phyloP scores from a whole-genome alignment of 2,329 filamentous ascomycete species.

The Pyrenophora teres region DNA sequence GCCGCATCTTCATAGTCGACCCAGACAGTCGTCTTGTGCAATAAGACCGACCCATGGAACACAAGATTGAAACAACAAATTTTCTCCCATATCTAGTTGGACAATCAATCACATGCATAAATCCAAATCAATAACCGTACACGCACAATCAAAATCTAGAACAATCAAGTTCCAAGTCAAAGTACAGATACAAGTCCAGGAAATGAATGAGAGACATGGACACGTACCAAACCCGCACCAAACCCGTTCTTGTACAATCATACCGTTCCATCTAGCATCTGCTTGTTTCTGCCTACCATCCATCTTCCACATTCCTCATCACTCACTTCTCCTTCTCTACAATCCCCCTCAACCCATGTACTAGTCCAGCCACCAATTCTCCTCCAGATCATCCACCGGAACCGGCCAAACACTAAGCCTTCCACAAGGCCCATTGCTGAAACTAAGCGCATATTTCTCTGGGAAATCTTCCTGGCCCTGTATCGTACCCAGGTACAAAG shows the following conservation, averaged over 20 bases:
- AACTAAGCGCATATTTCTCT: constrained; percentile 16
- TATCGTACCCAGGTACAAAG: constrained; percentile 26
- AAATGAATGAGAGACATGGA: constrained; percentile 28
- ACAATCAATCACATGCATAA: neutral
- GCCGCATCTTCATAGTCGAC: no score
- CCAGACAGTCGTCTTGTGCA: no score
- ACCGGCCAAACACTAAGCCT: constrained; percentile 21
- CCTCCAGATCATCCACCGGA: constrained; percentile 1
- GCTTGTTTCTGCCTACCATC: neutral
- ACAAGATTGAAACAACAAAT: no score
- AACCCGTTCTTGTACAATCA: neutral
- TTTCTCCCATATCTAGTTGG: no score
- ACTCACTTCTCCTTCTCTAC: no score
- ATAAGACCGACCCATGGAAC: no score
- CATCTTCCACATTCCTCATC: no score
- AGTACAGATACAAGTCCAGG: constrained; percentile 16
- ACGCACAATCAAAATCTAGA: neutral
- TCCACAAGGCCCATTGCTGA: constrained; percentile 34
- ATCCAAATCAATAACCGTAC: neutral
- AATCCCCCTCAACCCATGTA: no score
- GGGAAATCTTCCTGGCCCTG: constrained; percentile 23
- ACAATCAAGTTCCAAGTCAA: neutral
- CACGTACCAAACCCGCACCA: neutral
- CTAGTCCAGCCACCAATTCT: neutral
- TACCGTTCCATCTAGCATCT: neutral